Percentiles rank a stretch among this genome's conserved stretches.
These are phyloP conservation scores for Colletotrichum sp. DNA, from an alignment of 2,329 filamentous ascomycete species.

Conservation along the genomic window DNA sequence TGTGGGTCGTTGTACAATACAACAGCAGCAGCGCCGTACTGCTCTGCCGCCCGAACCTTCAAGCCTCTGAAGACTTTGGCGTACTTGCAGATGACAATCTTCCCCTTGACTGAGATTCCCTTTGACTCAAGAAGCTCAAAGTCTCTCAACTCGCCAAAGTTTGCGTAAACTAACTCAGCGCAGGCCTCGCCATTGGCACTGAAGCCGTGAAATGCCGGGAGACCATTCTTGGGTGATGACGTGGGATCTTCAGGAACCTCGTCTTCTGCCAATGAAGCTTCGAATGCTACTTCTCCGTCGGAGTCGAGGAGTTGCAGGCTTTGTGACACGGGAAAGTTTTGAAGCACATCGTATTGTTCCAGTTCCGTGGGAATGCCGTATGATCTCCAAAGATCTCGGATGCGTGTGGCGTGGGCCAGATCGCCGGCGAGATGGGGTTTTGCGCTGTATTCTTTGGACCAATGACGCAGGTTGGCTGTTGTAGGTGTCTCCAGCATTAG, in stretches of 20 bases:
- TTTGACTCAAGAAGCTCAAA: constrained; percentile 62
- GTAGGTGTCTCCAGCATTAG: constrained; percentile 23
- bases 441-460: constrained; percentile 26
- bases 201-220: not conserved
- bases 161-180: not conserved
- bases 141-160: constrained; percentile 44
- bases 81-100: constrained; percentile 74
- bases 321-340: constrained; percentile 56
- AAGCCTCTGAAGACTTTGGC: constrained; percentile 73
- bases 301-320: constrained; percentile 13
- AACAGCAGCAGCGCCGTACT: constrained; percentile 71
- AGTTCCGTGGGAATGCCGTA: constrained; percentile 25
- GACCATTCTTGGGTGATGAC: not conserved
- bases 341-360: constrained; percentile 55
- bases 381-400: constrained; percentile 27
- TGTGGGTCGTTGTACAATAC: constrained; percentile 34
- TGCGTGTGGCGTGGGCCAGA: constrained; percentile 22
- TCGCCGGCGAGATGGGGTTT: constrained; percentile 27
- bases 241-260: not conserved
- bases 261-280: not conserved
- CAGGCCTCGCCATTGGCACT: not conserved
- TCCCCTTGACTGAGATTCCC: constrained; percentile 56
- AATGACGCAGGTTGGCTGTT: constrained; percentile 22
- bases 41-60: constrained; percentile 75
- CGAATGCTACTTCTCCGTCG: not conserved